Percentiles rank a stretch among this genome's conserved stretches.
These are phyloP conservation scores for Boletellus sp. DNA, from an alignment of 1,284 basidiomycete species.

Conservation along the genomic window DNA sequence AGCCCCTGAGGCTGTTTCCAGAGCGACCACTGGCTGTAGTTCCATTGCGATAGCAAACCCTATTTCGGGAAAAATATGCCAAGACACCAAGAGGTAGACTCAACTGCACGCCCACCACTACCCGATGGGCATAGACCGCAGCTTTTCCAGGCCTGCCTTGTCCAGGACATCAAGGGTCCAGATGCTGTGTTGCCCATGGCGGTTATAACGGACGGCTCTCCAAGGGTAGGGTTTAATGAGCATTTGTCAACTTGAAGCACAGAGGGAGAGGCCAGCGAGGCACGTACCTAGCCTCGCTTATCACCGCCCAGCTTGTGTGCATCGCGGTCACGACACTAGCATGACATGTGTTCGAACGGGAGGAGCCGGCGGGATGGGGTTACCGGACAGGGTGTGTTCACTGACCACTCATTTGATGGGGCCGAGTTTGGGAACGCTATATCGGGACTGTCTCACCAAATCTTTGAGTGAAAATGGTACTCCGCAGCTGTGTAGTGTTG, in stretches of 20 bases:
- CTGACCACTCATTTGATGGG: not conserved
- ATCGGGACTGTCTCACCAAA: no score
- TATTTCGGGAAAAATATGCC: conserved; percentile 1
- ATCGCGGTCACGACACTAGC: not conserved
- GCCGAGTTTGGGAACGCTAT: no score
- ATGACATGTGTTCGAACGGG: no score
- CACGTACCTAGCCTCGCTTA: not conserved
- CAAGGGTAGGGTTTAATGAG: not conserved
- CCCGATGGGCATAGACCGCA: not conserved
- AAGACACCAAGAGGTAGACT: not conserved
- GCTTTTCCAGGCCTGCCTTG: conserved; percentile 2
- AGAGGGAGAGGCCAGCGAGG: not conserved
- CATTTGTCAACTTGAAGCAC: not conserved
- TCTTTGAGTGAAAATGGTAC: not conserved
- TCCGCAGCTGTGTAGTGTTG: conserved; percentile 8
- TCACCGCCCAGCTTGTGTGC: no score
- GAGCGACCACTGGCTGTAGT: not conserved
- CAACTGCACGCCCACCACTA: no score
- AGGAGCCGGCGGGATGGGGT: not conserved
- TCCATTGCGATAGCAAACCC: no score
- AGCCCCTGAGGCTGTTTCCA: not conserved
- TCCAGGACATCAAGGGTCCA: not conserved
- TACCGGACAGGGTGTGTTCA: not conserved
- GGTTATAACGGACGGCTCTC: not conserved
- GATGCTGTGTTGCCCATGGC: conserved; percentile 3